phyloP scores from a whole-genome alignment of 805 yeast genomes.

The Kregervanrija delftensis region DNA sequence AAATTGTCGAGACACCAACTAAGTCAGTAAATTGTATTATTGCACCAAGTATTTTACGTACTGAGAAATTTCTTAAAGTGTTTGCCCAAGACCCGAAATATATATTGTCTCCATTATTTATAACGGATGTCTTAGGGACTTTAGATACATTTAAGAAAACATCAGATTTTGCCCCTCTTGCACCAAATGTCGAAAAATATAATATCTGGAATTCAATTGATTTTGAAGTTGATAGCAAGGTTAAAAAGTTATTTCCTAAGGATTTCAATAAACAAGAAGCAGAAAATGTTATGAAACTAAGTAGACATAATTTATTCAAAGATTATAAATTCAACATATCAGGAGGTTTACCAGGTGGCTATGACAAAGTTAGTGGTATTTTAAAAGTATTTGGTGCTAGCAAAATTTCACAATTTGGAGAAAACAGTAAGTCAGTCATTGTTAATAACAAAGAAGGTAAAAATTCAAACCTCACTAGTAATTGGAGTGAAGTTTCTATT shows the following conservation, averaged over 20 bases:
- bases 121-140: slow-evolving; percentile 39
- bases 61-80: slow-evolving; percentile 78
- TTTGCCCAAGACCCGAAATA: slow-evolving; percentile 49
- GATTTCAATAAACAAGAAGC: slow-evolving; percentile 16
- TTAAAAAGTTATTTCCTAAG: slow-evolving; percentile 26
- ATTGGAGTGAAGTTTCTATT: slow-evolving; percentile 2
- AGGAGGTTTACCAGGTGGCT: slow-evolving; percentile 53
- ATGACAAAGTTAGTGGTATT: slow-evolving; percentile 47
- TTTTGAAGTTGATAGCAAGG: slow-evolving; percentile 27
- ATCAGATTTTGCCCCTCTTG: slow-evolving; percentile 19
- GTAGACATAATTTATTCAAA: slow-evolving; percentile 32
- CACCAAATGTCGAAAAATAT: slow-evolving; percentile 22
- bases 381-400: slow-evolving; percentile 51
- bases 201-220: slow-evolving; percentile 23
- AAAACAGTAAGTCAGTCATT: slow-evolving; percentile 14
- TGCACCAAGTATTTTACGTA: slow-evolving; percentile 77
- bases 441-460: neutral
- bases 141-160: slow-evolving; percentile 20
- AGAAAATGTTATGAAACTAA: slow-evolving; percentile 17
- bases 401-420: slow-evolving; percentile 13
- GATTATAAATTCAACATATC: slow-evolving; percentile 50
- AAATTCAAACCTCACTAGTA: neutral
- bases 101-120: slow-evolving; percentile 49
- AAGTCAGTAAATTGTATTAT: slow-evolving; percentile 44
- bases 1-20: slow-evolving; percentile 35